Evolutionary conservation across 2,329 filamentous ascomycete genomes (phyloP).

Genomic region (Penicillium sp.): DNA sequence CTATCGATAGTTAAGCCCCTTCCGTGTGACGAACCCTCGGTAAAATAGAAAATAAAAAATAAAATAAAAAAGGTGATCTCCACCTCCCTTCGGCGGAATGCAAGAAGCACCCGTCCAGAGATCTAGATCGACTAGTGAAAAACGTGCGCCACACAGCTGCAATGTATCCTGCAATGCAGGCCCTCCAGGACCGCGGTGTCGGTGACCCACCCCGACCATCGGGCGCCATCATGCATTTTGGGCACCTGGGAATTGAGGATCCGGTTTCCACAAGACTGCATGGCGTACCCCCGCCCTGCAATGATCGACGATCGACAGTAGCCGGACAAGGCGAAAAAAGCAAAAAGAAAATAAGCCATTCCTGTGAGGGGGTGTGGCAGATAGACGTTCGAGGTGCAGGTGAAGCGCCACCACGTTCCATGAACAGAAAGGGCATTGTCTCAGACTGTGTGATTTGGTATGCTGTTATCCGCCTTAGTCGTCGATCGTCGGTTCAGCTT

Average conservation of each 20-base stretch:
- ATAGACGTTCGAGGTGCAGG: not conserved
- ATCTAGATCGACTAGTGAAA: slow-evolving; percentile 7
- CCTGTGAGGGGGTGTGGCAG: not conserved
- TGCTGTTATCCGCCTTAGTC: not conserved
- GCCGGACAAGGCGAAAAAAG: not conserved
- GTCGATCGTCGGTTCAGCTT: not conserved
- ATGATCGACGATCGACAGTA: slow-evolving; percentile 12
- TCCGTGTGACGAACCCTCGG: not conserved
- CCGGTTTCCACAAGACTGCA: not conserved
- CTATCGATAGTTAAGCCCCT: not conserved
- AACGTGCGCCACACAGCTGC: slow-evolving; percentile 7
- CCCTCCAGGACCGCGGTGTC: slow-evolving; percentile 4
- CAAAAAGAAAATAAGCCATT: slow-evolving; percentile 1
- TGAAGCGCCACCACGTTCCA: not conserved
- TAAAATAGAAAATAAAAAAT: not conserved
- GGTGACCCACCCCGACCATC: slow-evolving; percentile 9
- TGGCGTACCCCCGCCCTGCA: slow-evolving; percentile 8
- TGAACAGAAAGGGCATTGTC: not conserved
- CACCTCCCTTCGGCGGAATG: not conserved
- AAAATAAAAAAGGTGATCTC: not conserved
- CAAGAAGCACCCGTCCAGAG: not conserved
- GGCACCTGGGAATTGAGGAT: not conserved
- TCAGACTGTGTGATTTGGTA: not conserved
- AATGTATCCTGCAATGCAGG: slow-evolving; percentile 1
- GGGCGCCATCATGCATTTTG: not conserved